phyloP scores from a whole-genome alignment of 2,329 filamentous ascomycete genomes.

The Xylaria sp. region DNA sequence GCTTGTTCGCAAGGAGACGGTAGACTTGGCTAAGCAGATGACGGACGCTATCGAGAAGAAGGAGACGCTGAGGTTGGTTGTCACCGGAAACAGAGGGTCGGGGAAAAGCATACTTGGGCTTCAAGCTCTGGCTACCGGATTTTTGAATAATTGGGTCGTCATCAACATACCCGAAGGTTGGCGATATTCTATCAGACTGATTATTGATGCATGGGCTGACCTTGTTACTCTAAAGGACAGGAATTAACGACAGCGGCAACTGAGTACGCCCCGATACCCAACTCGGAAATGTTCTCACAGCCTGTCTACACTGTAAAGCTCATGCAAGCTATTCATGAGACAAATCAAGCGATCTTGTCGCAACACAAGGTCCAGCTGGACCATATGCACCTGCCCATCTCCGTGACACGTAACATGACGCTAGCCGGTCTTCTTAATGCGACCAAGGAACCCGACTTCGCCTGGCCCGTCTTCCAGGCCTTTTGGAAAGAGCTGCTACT shows the following conservation, averaged over 20 bases:
- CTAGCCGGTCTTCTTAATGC: slow-evolving; percentile 77
- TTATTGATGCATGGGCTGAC: slow-evolving; percentile 3
- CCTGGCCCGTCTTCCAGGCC: slow-evolving; percentile 83
- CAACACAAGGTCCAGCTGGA: slow-evolving; percentile 59
- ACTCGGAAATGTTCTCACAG: slow-evolving; percentile 77
- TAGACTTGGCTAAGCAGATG: slow-evolving; percentile 74
- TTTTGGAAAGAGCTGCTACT: slow-evolving; percentile 81
- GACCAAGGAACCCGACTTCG: slow-evolving; percentile 78
- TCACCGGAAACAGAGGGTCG: slow-evolving; percentile 77
- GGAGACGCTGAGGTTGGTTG: slow-evolving; percentile 70
- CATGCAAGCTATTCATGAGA: slow-evolving; percentile 76
- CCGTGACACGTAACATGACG: slow-evolving; percentile 66
- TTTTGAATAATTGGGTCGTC: slow-evolving; percentile 88
- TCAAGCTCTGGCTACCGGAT: slow-evolving; percentile 84
- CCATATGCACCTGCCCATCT: slow-evolving; percentile 69
- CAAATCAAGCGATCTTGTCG: slow-evolving; percentile 75
- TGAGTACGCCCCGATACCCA: slow-evolving; percentile 78
- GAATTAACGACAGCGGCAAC: slow-evolving; percentile 84
- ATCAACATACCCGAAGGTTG: slow-evolving; percentile 89
- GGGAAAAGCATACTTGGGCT: slow-evolving; percentile 90
- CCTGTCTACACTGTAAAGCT: slow-evolving; percentile 80
- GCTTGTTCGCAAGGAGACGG: slow-evolving; percentile 81
- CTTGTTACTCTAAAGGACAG: slow-evolving; percentile 62
- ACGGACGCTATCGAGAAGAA: slow-evolving; percentile 64
- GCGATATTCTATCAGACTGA: slow-evolving; percentile 37